These are phyloP conservation scores for Stagonosporopsis vannaccii DNA, from an alignment of 2,329 filamentous ascomycete genomes.

Conservation along the genomic window DNA sequence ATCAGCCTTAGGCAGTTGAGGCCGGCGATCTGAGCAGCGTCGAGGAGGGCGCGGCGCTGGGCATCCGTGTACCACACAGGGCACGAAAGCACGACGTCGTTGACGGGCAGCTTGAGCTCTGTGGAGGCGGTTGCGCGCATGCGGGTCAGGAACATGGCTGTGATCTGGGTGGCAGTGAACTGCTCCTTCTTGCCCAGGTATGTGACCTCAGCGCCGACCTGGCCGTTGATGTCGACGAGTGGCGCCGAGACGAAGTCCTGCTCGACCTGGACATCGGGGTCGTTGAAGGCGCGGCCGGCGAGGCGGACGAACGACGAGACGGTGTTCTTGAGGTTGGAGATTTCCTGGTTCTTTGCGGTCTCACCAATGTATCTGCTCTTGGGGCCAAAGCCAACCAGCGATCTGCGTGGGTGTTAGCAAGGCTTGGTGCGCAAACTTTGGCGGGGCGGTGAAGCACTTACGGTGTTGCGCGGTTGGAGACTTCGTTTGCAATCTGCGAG, in stretches of 20 bases:
- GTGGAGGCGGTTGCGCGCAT: conserved; percentile 85
- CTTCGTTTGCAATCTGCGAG: conserved; percentile 92
- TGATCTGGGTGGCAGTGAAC: conserved; percentile 92
- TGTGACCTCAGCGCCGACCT: conserved; percentile 91
- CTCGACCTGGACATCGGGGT: conserved; percentile 93
- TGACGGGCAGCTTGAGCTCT: conserved; percentile 90
- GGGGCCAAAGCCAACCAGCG: conserved; percentile 92
- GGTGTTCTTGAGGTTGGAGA: conserved; percentile 99
- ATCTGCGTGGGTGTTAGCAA: conserved; percentile 54
- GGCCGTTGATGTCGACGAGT: conserved; percentile 88
- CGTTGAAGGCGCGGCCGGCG: conserved; percentile 82
- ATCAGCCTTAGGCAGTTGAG: conserved; percentile 92
- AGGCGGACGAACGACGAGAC: conserved; percentile 92
- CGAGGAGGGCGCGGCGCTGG: conserved; percentile 87
- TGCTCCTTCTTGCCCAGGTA: conserved; percentile 95
- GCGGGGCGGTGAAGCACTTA: conserved; percentile 63
- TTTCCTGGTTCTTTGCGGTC: conserved; percentile 96
- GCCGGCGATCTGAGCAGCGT: conserved; percentile 91
- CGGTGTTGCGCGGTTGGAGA: conserved; percentile 97
- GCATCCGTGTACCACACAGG: conserved; percentile 97
- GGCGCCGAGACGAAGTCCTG: conserved; percentile 87
- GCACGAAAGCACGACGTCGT: conserved; percentile 91
- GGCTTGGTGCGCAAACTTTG: conserved; percentile 4
- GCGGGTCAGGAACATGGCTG: conserved; percentile 95
- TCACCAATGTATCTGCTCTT: conserved; percentile 95